Evolutionary conservation across 306 rosid species (phyloP).

Genomic region (Rosa chinensis): DNA sequence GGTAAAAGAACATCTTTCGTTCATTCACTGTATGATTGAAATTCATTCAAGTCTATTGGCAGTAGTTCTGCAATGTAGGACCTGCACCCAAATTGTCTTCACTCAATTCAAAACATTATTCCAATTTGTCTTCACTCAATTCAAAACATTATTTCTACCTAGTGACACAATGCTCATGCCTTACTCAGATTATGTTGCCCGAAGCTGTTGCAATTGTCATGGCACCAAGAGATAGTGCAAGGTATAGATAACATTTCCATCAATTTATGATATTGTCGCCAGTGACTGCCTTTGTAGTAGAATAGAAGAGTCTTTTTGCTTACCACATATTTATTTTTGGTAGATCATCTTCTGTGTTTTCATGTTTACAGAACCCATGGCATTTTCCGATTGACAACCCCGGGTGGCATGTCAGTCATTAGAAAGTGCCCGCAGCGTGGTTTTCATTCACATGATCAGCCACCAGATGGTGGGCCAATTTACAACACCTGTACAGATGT

Average conservation of each 20-base stretch:
- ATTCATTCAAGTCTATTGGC: neutral
- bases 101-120: neutral
- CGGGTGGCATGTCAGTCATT: slow-evolving; percentile 92
- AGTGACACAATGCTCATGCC: slow-evolving; percentile 17
- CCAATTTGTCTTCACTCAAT: neutral
- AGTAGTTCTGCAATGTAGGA: neutral
- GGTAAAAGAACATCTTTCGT: neutral
- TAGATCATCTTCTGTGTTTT: slow-evolving; percentile 13
- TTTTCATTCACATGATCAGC: slow-evolving; percentile 78
- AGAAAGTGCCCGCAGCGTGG: slow-evolving; percentile 92
- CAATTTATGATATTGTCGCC: neutral
- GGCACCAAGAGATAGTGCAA: slow-evolving; percentile 83
- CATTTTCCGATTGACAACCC: slow-evolving; percentile 85
- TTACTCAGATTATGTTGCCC: slow-evolving; percentile 86
- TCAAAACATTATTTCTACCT: neutral
- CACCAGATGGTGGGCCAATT: slow-evolving; percentile 92
- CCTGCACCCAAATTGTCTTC: neutral
- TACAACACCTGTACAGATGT: slow-evolving; percentile 87
- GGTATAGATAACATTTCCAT: slow-evolving; percentile 45
- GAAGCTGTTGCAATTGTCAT: slow-evolving; percentile 97
- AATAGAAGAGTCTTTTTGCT: neutral
- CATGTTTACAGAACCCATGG: slow-evolving; percentile 73
- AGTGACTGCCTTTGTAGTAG: neutral
- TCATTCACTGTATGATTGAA: neutral
- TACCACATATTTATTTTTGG: no score